Base-by-base conservation (phyloP, 176 grass and related monocot genomes). In the Canna indica region DNA sequence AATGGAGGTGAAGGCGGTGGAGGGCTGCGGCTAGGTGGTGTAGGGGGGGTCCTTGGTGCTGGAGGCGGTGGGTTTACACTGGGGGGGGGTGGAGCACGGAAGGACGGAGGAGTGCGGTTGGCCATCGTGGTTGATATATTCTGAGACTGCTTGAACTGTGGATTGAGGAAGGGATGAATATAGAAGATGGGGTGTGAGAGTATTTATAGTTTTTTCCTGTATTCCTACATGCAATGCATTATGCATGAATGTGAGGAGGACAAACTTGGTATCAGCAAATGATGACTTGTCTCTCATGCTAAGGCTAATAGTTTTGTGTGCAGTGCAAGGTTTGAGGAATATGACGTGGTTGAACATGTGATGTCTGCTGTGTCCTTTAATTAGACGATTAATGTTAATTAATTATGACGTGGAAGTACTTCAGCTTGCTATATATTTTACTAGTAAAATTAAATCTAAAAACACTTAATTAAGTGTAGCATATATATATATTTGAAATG, bases 221-320 rank as follows among this genome's bases (percentile, higher is more conserved):
- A n/a, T n/a, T n/a, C n/a, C n/a, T n/a, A n/a, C n/a, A n/a, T n/a
- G n/a, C n/a, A n/a, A n/a, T n/a, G n/a, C n/a, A n/a, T n/a, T n/a
- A n/a, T n/a, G n/a, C n/a, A n/a, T n/a, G n/a, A n/a, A n/a, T n/a
- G n/a, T n/a, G n/a, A n/a, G n/a, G 41, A 4, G 13, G 5, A 11
- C 7, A 3, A 44, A 44, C 7, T 44, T 44, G 5, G 7, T 44
- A 44, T 11, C 41, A 44, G 41, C 41, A 44, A 44, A 44, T 44
- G 41, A 44, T 44, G 7, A 60, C 84, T 90, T 94, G 74, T 75
- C 86, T 95, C 86, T 60, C 65, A 84, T 86, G 73, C 86, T 78
- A 95, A 81, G 86, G 59, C 70, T 86, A 68, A 82, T 52, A 72
- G 36, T 30, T 73, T 10, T 44, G 41, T 44, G 41, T 44, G 7